Base-by-base conservation (phyloP, 495 filamentous ascomycete genomes). In the Bacidia rubella region DNA sequence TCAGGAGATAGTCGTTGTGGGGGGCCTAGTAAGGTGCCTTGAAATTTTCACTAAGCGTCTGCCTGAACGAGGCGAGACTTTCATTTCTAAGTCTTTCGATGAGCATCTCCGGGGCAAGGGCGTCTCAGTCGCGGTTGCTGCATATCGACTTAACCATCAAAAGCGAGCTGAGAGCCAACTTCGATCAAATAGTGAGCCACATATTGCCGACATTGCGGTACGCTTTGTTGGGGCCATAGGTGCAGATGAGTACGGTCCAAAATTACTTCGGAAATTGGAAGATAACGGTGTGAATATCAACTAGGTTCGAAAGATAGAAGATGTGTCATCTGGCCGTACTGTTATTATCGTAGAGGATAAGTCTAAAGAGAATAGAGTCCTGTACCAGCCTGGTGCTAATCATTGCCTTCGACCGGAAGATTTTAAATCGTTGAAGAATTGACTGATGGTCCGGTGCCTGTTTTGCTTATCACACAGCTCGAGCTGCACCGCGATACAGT, bases 1-100 rank as follows among this genome's bases (percentile, higher is more conserved):
- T 35, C 29, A 35, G 15, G 15, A 7, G 5, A 79, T 96, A 64
- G 80, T 83, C 27, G 77, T 95, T 49, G 78, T 95, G 51, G 90
- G 90, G 58, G 94, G 87, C 38, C 80, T 96, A 49, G 94, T 94
- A 68, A 83, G 79, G 59, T 90, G 95, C 68, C 80, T 95, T 56
- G 81, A 90, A 40, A 86, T 84, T 45, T 77, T 83, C 54, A 90
- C 90, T 24, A 74, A 86, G 0, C 86, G 89, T 42, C 74, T 94
- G 53, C 90, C 90, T 1, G 65, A 71, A 0, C 74, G 81, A 2
- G 90, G 90, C 55, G 90, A 97, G 61, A 97, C 90, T 3, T 74
- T 96, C 44, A 88, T 82, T 2, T 74, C 86, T 15, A 74, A 68
- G 54, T 76, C 25, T 76, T 90, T 92, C 72, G 73, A 74, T 62